phyloP scores from a whole-genome alignment of 768 basidiomycete genomes.

The Calocybe cyanea region DNA sequence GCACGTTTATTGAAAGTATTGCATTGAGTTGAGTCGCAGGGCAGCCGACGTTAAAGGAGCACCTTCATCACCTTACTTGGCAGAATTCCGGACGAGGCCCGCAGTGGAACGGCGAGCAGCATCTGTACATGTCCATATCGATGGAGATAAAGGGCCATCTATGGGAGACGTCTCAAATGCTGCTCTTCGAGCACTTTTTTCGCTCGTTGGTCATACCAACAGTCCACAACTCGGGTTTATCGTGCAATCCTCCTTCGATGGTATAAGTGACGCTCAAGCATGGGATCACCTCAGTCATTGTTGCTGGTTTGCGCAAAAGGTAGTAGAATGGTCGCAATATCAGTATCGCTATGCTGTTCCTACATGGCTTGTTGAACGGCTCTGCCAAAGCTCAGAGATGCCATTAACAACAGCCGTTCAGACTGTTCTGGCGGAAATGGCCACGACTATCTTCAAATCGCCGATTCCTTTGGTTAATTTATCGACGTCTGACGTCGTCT shows the following conservation, averaged over 20 bases:
- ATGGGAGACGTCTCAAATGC: slow-evolving; percentile 71
- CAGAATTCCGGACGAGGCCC: slow-evolving; percentile 81
- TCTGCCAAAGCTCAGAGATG: slow-evolving; percentile 60
- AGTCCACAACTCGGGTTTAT: slow-evolving; percentile 69
- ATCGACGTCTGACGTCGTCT: slow-evolving; percentile 85
- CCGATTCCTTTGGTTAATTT: slow-evolving; percentile 82
- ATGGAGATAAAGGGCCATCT: slow-evolving; percentile 84
- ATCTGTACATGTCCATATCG: slow-evolving; percentile 84
- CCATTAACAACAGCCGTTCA: slow-evolving; percentile 47
- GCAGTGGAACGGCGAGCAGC: slow-evolving; percentile 78
- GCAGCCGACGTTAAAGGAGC: slow-evolving; percentile 61
- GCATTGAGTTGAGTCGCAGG: slow-evolving; percentile 31
- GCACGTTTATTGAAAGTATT: slow-evolving; percentile 5
- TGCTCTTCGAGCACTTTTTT: slow-evolving; percentile 65
- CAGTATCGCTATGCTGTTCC: slow-evolving; percentile 92
- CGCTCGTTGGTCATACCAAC: slow-evolving; percentile 72
- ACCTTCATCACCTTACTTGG: slow-evolving; percentile 73
- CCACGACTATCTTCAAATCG: slow-evolving; percentile 79
- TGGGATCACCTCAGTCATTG: slow-evolving; percentile 74
- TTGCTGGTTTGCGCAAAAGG: slow-evolving; percentile 75
- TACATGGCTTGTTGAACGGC: slow-evolving; percentile 75
- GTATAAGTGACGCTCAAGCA: slow-evolving; percentile 53
- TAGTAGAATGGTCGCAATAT: slow-evolving; percentile 86
- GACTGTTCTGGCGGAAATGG: slow-evolving; percentile 67
- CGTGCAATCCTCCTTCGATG: slow-evolving; percentile 70